A percentile compares a stretch with the other conserved stretches of the same genome.
Evolutionary conservation across 2,329 filamentous ascomycete species (phyloP).

Genomic region (Amylocarpus encephaloides): DNA sequence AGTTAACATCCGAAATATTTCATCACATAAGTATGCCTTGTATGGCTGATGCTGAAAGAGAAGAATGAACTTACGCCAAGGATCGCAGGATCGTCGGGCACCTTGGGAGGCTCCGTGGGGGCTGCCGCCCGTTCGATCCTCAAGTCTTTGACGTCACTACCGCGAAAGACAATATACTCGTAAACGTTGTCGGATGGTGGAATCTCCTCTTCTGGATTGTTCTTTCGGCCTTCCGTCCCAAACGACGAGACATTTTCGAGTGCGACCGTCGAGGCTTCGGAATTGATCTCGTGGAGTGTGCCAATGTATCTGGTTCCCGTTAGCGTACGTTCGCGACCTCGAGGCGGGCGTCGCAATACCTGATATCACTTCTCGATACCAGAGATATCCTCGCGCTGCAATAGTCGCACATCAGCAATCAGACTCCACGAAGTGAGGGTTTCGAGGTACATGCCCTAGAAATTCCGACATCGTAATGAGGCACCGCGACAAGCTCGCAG

Average conservation of each 20-base stretch:
- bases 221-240: constrained; percentile 85
- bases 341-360: constrained; percentile 49
- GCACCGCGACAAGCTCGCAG: constrained; percentile 29
- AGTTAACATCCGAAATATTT: constrained; percentile 97
- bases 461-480: constrained; percentile 48
- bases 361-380: constrained; percentile 96
- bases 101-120: constrained; percentile 65
- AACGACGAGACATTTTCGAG: constrained; percentile 93
- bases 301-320: constrained; percentile 74
- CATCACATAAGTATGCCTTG: constrained; percentile 58
- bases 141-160: constrained; percentile 96
- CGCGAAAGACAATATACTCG: constrained; percentile 97
- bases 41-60: constrained; percentile 11
- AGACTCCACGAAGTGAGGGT: constrained; percentile 6
- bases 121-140: constrained; percentile 80
- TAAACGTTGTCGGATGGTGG: constrained; percentile 81
- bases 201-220: constrained; percentile 74
- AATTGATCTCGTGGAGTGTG: constrained; percentile 95
- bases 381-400: constrained; percentile 85
- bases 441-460: constrained; percentile 45
- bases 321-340: not conserved
- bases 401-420: constrained; percentile 19
- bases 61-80: constrained; percentile 71
- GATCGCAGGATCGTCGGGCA: constrained; percentile 94
- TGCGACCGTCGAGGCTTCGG: constrained; percentile 91